Evolutionary conservation across 2,329 filamentous ascomycete genomes (phyloP), one percentile per base, ranked within the genome.

Genomic region (Epicoccum nigrum): DNA sequence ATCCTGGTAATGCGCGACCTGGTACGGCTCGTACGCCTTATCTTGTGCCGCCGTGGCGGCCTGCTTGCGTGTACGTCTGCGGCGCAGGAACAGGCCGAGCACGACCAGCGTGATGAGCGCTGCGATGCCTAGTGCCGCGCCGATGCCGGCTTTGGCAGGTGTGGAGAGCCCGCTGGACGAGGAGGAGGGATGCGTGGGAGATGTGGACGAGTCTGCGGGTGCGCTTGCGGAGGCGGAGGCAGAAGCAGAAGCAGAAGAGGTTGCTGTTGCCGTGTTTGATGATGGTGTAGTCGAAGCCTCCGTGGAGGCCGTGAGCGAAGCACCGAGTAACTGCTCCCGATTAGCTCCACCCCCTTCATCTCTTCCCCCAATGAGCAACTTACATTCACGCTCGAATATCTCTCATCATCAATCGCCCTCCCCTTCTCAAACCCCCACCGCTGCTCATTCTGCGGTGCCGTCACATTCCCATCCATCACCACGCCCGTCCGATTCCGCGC

Each of bases 71-170:
- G 60, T 65, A 32, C 56, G 59, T 16, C 57, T 55, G 45, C 45
- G 56, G 13, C 59, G 23, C 23, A 25, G 41, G 25, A 61, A 61
- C 7, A 69, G 45, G 8, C 56, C 89, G 0, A 92, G 95, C 64
- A 97, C 96, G 1, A 97, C 77, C 1, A 92, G 73, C 0, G 54
- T 58, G 20, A 70, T 61, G 9, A 68, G 42, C 1, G 50, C 56
- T 19, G 53, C 51, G 9, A 32, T 39, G n/a, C 56, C 59, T 6
- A 64, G 21, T 3, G 49, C 55, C 2, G 49, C 62, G 5, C 64
- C 59, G 20, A 65, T 62, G 8, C 47, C 63, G 11, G 58, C 58
- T 57, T 65, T 60, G 6, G 47, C 52, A 9, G 40, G 58, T 27
- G 56, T 62, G 11, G 55, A 63, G n/a, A 69, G 56, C 20, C 60